Evolutionary conservation across 108 stramenopile genomes (phyloP).

Genomic region (Parietichytrium sp.): DNA sequence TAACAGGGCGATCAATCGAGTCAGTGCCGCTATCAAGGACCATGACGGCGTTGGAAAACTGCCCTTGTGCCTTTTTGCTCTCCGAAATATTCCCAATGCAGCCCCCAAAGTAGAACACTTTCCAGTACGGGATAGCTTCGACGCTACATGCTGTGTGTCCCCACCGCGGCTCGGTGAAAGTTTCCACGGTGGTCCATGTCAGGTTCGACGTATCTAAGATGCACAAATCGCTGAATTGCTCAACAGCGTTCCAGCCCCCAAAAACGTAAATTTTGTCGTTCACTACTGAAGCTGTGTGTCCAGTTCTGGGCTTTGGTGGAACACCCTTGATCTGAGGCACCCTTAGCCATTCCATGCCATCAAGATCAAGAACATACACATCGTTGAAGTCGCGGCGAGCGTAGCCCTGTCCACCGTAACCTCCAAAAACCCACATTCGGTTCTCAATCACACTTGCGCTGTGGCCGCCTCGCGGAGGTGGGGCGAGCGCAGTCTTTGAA

Average conservation of each 20-base stretch:
- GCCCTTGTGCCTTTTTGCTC: slow-evolving; percentile 52
- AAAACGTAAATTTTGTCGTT: slow-evolving; percentile 65
- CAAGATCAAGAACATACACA: slow-evolving; percentile 59
- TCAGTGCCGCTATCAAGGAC: slow-evolving; percentile 64
- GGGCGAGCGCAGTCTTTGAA: slow-evolving; percentile 23
- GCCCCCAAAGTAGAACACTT: slow-evolving; percentile 79
- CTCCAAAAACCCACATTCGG: slow-evolving; percentile 68
- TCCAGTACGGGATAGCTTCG: slow-evolving; percentile 74
- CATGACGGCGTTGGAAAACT: slow-evolving; percentile 60
- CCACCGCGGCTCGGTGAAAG: slow-evolving; percentile 53
- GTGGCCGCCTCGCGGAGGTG: slow-evolving; percentile 69
- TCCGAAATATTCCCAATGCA: slow-evolving; percentile 66
- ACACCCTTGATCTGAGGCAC: slow-evolving; percentile 53
- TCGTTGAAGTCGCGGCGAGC: slow-evolving; percentile 71
- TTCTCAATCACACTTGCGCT: slow-evolving; percentile 57
- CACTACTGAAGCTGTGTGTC: slow-evolving; percentile 65
- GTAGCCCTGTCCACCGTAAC: slow-evolving; percentile 75
- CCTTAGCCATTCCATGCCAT: slow-evolving; percentile 54
- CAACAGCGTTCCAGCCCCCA: slow-evolving; percentile 74
- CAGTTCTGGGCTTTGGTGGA: slow-evolving; percentile 65
- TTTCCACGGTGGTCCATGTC: slow-evolving; percentile 60
- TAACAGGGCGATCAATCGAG: slow-evolving; percentile 55
- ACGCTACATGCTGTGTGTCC: slow-evolving; percentile 46
- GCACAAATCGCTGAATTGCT: slow-evolving; percentile 72
- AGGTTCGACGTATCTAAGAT: slow-evolving; percentile 57